Conservation (phyloP, 495 filamentous ascomycete species). For the Aspergillus kassunensis region DNA sequence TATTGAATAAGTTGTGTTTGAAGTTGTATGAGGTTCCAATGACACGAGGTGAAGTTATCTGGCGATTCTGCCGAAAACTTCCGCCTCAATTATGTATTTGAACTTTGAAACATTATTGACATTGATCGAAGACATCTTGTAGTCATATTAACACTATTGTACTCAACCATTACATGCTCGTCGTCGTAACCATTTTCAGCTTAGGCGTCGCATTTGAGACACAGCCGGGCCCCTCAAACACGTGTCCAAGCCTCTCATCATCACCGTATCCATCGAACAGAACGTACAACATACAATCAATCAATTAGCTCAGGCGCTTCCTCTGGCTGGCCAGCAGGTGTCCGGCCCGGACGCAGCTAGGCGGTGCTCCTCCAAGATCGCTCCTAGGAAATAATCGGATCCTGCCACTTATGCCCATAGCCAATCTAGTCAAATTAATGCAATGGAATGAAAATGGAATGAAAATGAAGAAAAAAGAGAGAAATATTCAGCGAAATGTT, state of each 20-base stretch:
- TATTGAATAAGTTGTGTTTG: background rate
- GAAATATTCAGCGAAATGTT: constrained; percentile 8
- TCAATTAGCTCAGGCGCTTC: constrained; percentile 17
- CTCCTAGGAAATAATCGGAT: constrained; percentile 26
- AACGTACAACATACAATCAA: constrained; percentile 20
- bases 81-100: constrained; percentile 2
- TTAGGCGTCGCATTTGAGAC: constrained; percentile 7
- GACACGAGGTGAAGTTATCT: constrained; percentile 4
- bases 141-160: constrained; percentile 15
- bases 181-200: constrained; percentile 17
- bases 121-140: background rate
- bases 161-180: constrained; percentile 19
- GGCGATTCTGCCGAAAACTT: background rate
- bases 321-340: constrained; percentile 16
- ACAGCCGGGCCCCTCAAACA: constrained; percentile 19
- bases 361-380: constrained; percentile 17
- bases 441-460: constrained; percentile 25
- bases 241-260: constrained; percentile 1
- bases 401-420: constrained; percentile 27
- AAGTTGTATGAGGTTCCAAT: background rate
- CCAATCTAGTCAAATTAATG: constrained; percentile 31
- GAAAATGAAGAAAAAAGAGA: constrained; percentile 14
- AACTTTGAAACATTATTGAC: background rate
- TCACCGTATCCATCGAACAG: constrained; percentile 12
- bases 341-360: constrained; percentile 11